Evolutionary conservation across 345 rosid genomes (phyloP).

Genomic region (Citrus australasica): DNA sequence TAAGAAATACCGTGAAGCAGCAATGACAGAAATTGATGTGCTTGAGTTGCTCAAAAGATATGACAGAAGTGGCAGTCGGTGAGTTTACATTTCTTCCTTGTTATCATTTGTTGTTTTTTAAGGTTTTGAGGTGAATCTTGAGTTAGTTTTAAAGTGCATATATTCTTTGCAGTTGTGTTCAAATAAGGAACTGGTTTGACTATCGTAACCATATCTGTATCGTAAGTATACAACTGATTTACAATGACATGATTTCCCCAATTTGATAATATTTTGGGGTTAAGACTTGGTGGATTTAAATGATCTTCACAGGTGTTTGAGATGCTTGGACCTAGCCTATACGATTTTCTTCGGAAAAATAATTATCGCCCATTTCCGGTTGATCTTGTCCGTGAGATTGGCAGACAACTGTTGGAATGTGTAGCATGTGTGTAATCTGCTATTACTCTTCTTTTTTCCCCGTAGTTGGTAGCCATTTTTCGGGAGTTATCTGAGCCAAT

Average conservation of each 20-base stretch:
- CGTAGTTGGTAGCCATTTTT: conserved; percentile 4
- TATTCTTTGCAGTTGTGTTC: conserved; percentile 58
- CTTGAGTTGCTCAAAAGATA: conserved; percentile 55
- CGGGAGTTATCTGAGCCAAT: conserved; percentile 11
- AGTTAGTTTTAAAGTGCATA: conserved; percentile 24
- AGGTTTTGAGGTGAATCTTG: conserved; percentile 5
- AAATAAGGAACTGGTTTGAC: conserved; percentile 62
- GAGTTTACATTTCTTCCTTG: conserved; percentile 19
- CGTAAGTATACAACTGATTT: conserved; percentile 42
- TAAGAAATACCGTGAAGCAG: conserved; percentile 67
- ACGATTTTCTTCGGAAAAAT: conserved; percentile 70
- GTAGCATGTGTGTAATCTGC: conserved; percentile 62
- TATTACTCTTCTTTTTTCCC: conserved; percentile 16
- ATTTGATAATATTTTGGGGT: conserved; percentile 19
- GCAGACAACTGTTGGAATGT: conserved; percentile 75
- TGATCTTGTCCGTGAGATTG: conserved; percentile 73
- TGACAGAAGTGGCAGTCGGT: conserved; percentile 54
- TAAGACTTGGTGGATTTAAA: conserved; percentile 35
- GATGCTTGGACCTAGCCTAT: conserved; percentile 83
- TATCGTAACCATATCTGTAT: conserved; percentile 65
- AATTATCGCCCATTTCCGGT: conserved; percentile 64
- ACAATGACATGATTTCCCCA: conserved; percentile 11
- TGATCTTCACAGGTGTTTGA: conserved; percentile 68
- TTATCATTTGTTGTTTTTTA: not conserved
- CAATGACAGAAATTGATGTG: conserved; percentile 61